A percentile compares a stretch with the other conserved stretches of the same genome.
These are phyloP conservation scores for Iberis pinnata DNA, from an alignment of 345 rosid species.

Conservation along the genomic window DNA sequence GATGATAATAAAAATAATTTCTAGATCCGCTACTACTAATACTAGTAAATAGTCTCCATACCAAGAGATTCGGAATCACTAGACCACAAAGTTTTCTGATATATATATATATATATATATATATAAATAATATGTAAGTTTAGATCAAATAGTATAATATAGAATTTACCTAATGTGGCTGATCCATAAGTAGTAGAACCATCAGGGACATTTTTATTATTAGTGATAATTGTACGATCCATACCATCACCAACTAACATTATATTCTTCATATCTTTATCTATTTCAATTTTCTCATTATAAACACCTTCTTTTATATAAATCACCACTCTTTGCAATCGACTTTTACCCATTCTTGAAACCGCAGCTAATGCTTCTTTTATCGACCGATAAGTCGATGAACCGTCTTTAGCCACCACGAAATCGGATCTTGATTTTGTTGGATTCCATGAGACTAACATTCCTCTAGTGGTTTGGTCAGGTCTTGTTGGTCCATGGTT, in stretches of 20 bases:
- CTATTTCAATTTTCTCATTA: slow-evolving; percentile 50
- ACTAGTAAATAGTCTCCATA: too few relatives aligned
- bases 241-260: slow-evolving; percentile 85
- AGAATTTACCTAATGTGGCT: slow-evolving; percentile 64
- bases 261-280: slow-evolving; percentile 35
- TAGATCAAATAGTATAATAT: too few relatives aligned
- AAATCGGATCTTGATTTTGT: slow-evolving; percentile 30
- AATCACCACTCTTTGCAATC: slow-evolving; percentile 39
- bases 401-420: slow-evolving; percentile 31
- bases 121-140: too few relatives aligned
- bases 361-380: slow-evolving; percentile 30
- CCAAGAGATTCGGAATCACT: too few relatives aligned
- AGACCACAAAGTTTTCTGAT: too few relatives aligned
- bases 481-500: slow-evolving; percentile 12
- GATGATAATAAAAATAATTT: too few relatives aligned
- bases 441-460: slow-evolving; percentile 40
- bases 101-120: too few relatives aligned
- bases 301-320: slow-evolving; percentile 66
- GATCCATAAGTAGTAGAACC: slow-evolving; percentile 49
- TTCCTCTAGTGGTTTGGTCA: slow-evolving; percentile 28
- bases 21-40: too few relatives aligned
- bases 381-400: slow-evolving; percentile 24
- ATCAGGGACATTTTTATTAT: slow-evolving; percentile 40
- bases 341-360: slow-evolving; percentile 31
- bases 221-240: slow-evolving; percentile 54